These are phyloP conservation scores for Dactylis glomerata DNA, from an alignment of 176 grass and related monocot species.

Conservation along the genomic window DNA sequence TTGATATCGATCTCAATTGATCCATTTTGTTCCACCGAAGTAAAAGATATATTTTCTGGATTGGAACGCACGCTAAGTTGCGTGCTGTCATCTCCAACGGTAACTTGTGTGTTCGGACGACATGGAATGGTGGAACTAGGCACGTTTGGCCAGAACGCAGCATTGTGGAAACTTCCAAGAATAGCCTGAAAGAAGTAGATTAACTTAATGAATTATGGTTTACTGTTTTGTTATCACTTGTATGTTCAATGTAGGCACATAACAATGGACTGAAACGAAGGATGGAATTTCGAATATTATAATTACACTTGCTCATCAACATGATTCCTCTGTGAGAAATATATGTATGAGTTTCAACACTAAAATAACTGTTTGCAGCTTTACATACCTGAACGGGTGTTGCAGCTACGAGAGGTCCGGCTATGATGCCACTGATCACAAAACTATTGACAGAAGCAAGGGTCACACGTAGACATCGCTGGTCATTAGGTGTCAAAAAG, in stretches of 20 bases:
- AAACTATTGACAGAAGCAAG: conserved; percentile 39
- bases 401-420: conserved; percentile 43
- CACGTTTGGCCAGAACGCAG: background rate
- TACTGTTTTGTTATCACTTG: background rate
- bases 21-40: background rate
- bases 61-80: background rate
- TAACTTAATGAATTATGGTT: background rate
- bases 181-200: conserved; percentile 37
- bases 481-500: conserved; percentile 35
- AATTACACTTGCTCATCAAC: background rate
- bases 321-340: background rate
- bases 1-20: conserved; percentile 23
- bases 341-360: background rate
- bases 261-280: background rate
- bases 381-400: conserved; percentile 35
- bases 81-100: background rate
- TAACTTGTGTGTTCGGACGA: background rate
- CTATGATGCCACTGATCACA: conserved; percentile 34
- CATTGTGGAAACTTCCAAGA: conserved; percentile 39
- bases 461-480: conserved; percentile 31
- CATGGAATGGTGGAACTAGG: background rate
- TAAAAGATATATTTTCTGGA: background rate
- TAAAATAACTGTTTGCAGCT: background rate
- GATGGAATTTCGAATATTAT: background rate
- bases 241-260: background rate